These are phyloP conservation scores for Botryotinia globosa DNA, from an alignment of 2,329 filamentous ascomycete species.

Conservation along the genomic window DNA sequence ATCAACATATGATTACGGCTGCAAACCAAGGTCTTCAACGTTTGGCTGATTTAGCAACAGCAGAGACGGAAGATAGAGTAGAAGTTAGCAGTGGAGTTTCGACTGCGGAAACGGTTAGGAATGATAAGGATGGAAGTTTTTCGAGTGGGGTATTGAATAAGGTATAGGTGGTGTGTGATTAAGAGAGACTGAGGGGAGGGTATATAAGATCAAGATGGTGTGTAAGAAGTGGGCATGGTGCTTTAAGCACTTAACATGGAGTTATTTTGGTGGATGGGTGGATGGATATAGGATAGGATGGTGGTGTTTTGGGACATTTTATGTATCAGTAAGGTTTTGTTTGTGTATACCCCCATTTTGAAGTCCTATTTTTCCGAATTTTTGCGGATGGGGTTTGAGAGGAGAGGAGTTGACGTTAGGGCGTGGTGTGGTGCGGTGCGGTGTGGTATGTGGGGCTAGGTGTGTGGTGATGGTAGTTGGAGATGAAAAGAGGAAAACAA, in stretches of 20 bases:
- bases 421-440: not conserved
- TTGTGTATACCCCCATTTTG: constrained; percentile 12
- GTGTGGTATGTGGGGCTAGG: not conserved
- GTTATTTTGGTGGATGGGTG: not conserved
- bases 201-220: not conserved
- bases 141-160: not conserved
- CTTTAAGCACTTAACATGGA: not conserved
- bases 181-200: not conserved
- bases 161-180: not conserved
- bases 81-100: not conserved
- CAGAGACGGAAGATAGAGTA: constrained; percentile 20
- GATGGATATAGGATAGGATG: not conserved
- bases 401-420: not conserved
- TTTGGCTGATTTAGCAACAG: constrained; percentile 51
- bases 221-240: not conserved
- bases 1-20: constrained; percentile 30
- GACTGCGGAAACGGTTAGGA: not conserved
- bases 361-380: not conserved
- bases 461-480: not conserved
- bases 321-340: not conserved
- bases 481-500: not conserved
- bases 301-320: not conserved
- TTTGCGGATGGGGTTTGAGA: not conserved
- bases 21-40: constrained; percentile 49
- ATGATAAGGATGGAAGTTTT: not conserved